These are phyloP conservation scores for Starmerella powellii DNA, from an alignment of 805 yeast genomes.

Conservation along the genomic window DNA sequence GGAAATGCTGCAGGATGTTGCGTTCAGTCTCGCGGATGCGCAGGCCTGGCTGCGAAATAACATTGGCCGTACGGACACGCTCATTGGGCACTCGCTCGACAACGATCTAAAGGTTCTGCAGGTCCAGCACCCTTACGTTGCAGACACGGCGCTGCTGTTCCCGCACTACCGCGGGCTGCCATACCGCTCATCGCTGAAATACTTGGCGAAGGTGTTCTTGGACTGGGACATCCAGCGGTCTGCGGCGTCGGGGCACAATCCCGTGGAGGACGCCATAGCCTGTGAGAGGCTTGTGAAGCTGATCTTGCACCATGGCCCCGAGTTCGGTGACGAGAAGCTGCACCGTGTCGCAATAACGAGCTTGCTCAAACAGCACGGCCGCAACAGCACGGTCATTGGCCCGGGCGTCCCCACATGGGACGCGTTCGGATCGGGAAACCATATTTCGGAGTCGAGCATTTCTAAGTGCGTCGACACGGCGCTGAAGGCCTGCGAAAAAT, in stretches of 20 bases:
- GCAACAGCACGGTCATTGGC: constrained; percentile 30
- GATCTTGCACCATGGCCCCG: constrained; percentile 54
- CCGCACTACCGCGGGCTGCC: constrained; percentile 82
- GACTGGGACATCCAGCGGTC: constrained; percentile 53
- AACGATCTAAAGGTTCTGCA: constrained; percentile 64
- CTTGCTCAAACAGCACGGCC: constrained; percentile 10
- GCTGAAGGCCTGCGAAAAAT: not conserved
- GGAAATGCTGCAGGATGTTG: constrained; percentile 48
- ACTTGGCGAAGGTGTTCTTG: constrained; percentile 50
- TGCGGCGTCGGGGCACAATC: constrained; percentile 58
- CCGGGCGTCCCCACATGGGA: constrained; percentile 29
- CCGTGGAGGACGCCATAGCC: constrained; percentile 72
- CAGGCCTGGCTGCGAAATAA: constrained; percentile 43
- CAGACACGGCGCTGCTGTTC: constrained; percentile 64
- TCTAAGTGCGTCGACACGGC: constrained; percentile 3
- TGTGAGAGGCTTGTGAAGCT: constrained; percentile 65
- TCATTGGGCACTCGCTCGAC: constrained; percentile 85
- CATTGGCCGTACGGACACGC: constrained; percentile 46
- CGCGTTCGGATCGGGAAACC: constrained; percentile 18
- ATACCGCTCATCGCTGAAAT: constrained; percentile 60
- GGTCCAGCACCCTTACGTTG: constrained; percentile 56
- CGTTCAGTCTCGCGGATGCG: constrained; percentile 53
- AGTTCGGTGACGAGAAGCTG: constrained; percentile 42
- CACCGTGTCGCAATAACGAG: constrained; percentile 4
- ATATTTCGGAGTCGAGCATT: constrained; percentile 25